These are phyloP conservation scores for Boletus pseudopeckii DNA, from an alignment of 768 basidiomycete genomes.

Conservation along the genomic window DNA sequence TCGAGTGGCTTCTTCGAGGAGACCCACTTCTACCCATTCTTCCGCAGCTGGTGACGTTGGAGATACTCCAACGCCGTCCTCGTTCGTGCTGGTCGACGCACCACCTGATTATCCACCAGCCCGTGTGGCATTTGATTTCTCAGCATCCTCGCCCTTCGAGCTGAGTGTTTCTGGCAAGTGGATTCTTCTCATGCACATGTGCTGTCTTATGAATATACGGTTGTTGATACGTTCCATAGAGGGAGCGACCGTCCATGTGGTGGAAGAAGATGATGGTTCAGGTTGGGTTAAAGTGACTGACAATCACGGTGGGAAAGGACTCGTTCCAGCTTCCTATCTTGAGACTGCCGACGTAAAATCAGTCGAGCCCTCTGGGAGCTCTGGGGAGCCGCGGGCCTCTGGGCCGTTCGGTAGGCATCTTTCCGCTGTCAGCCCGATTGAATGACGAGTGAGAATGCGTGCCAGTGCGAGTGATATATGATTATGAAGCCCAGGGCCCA, in stretches of 20 bases:
- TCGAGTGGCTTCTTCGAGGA: slow-evolving; percentile 4
- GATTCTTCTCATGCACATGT: slow-evolving; percentile 8
- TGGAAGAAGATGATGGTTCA: slow-evolving; percentile 82
- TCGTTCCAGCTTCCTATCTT: slow-evolving; percentile 84
- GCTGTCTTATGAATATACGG: slow-evolving; percentile 2
- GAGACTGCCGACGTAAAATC: slow-evolving; percentile 36
- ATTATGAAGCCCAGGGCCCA: slow-evolving; percentile 67
- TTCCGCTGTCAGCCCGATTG: not conserved
- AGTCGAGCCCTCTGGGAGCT: slow-evolving; percentile 5
- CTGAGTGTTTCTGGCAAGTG: slow-evolving; percentile 58
- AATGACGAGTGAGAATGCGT: slow-evolving; percentile 3
- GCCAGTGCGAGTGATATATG: slow-evolving; percentile 77
- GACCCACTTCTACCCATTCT: slow-evolving; percentile 3
- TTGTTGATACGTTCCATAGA: slow-evolving; percentile 40
- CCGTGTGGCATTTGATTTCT: slow-evolving; percentile 71
- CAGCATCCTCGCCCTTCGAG: slow-evolving; percentile 74
- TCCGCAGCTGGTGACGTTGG: slow-evolving; percentile 4
- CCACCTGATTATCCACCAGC: slow-evolving; percentile 45
- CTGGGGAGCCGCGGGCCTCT: slow-evolving; percentile 32
- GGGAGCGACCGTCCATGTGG: slow-evolving; percentile 57
- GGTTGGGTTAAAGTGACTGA: slow-evolving; percentile 81
- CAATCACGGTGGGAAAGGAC: slow-evolving; percentile 55
- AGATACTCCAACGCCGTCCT: slow-evolving; percentile 49
- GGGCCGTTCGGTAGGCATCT: slow-evolving; percentile 49
- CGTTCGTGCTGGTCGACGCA: slow-evolving; percentile 46